Evolutionary conservation across 495 filamentous ascomycete species (phyloP).

Genomic region (Aspergillus indologenus): DNA sequence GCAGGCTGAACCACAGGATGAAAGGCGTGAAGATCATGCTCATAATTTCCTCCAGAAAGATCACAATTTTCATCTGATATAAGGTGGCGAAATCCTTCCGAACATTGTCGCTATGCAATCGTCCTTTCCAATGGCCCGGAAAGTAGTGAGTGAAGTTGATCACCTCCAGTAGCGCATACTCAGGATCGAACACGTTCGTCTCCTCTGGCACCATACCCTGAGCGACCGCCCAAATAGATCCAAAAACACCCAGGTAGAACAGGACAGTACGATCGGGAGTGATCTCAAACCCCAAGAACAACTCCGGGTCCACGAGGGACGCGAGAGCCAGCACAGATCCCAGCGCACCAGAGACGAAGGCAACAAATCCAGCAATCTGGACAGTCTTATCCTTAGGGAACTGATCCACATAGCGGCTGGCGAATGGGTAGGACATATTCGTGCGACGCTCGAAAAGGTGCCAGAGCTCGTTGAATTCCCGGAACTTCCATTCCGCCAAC

Average conservation of each 20-base stretch:
- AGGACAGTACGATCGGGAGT: constrained; percentile 77
- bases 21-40: constrained; percentile 91
- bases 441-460: constrained; percentile 86
- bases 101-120: constrained; percentile 85
- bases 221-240: constrained; percentile 74
- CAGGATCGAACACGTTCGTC: constrained; percentile 85
- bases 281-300: constrained; percentile 90
- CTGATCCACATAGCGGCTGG: constrained; percentile 87
- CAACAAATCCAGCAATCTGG: constrained; percentile 75
- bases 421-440: constrained; percentile 94
- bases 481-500: constrained; percentile 95
- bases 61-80: constrained; percentile 83
- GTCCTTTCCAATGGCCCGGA: constrained; percentile 81
- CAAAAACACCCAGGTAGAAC: constrained; percentile 74
- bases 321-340: constrained; percentile 77
- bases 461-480: constrained; percentile 94
- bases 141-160: constrained; percentile 89
- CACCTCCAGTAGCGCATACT: constrained; percentile 80
- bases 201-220: constrained; percentile 81
- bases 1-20: constrained; percentile 81
- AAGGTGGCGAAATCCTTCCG: constrained; percentile 78
- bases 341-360: constrained; percentile 83
- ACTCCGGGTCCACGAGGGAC: constrained; percentile 80
- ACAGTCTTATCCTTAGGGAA: constrained; percentile 94
- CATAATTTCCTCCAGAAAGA: constrained; percentile 89